These are phyloP conservation scores for Clarireedia hainanense DNA, from an alignment of 2,329 filamentous ascomycete genomes.

Conservation along the genomic window DNA sequence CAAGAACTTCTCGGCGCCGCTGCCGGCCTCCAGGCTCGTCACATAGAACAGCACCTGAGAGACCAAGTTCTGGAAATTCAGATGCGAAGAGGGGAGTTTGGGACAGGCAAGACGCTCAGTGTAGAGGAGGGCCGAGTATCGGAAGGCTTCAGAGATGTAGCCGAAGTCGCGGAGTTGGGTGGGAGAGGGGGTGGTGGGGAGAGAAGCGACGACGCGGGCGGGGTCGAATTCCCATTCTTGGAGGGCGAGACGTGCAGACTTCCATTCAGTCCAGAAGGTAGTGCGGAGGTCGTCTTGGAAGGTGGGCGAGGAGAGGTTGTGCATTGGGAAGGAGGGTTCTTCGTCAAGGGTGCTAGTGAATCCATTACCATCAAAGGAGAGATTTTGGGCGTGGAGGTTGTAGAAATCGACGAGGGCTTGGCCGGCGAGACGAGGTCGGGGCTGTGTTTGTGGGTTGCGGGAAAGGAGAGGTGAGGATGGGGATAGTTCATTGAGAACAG, in stretches of 20 bases:
- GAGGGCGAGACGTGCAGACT: slow-evolving; percentile 65
- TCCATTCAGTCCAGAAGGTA: slow-evolving; percentile 83
- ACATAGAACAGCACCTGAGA: slow-evolving; percentile 78
- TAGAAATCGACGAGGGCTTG: slow-evolving; percentile 41
- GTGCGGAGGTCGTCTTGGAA: slow-evolving; percentile 51
- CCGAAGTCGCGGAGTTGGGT: slow-evolving; percentile 65
- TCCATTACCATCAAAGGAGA: slow-evolving; percentile 60
- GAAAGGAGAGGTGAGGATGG: slow-evolving; percentile 16
- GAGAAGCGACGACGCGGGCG: slow-evolving; percentile 40
- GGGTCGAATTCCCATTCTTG: slow-evolving; percentile 74
- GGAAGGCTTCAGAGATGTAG: slow-evolving; percentile 83
- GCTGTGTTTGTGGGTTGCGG: slow-evolving; percentile 22
- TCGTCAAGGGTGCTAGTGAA: slow-evolving; percentile 50
- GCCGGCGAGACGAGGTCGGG: slow-evolving; percentile 34
- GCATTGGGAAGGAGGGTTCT: slow-evolving; percentile 39
- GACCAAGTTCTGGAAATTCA: slow-evolving; percentile 77
- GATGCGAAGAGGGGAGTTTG: slow-evolving; percentile 60
- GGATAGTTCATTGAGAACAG: slow-evolving; percentile 41
- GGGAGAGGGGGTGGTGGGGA: slow-evolving; percentile 42
- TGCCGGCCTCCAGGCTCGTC: slow-evolving; percentile 64
- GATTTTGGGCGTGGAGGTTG: slow-evolving; percentile 43
- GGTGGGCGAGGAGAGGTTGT: slow-evolving; percentile 27
- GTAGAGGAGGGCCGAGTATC: slow-evolving; percentile 82
- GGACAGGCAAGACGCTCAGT: slow-evolving; percentile 81
- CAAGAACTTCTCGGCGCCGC: slow-evolving; percentile 74